Percentiles rank a stretch among this genome's conserved stretches.
These are phyloP conservation scores for Sambucus nigra DNA, from an alignment of 129 eudicot species.

Conservation along the genomic window DNA sequence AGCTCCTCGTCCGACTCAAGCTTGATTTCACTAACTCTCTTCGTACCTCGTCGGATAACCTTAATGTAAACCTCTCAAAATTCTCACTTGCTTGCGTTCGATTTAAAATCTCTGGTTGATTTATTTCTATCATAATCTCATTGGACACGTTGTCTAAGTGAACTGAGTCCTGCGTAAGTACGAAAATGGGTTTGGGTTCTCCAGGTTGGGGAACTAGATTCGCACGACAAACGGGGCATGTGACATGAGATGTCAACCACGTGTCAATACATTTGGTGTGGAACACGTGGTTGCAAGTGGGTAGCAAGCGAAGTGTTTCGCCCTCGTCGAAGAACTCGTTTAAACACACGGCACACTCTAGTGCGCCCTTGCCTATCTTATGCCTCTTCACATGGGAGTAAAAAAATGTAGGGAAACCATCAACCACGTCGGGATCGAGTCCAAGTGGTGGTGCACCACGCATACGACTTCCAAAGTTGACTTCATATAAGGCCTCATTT, in stretches of 20 bases:
- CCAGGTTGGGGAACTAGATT: slow-evolving; percentile 27
- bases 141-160: neutral
- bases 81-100: slow-evolving; percentile 30
- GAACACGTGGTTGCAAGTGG: slow-evolving; percentile 47
- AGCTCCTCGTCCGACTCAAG: slow-evolving; percentile 16
- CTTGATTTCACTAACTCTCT: slow-evolving; percentile 29
- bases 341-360: slow-evolving; percentile 56
- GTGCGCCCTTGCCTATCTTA: slow-evolving; percentile 28
- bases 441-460: slow-evolving; percentile 24
- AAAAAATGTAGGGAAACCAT: slow-evolving; percentile 41
- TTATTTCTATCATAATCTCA: slow-evolving; percentile 5
- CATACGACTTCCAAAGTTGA: neutral
- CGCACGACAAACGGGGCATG: slow-evolving; percentile 62
- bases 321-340: slow-evolving; percentile 43
- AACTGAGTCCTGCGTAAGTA: neutral
- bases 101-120: slow-evolving; percentile 1
- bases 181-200: neutral
- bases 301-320: slow-evolving; percentile 35
- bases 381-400: slow-evolving; percentile 44
- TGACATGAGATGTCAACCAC: slow-evolving; percentile 46
- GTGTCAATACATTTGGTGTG: slow-evolving; percentile 48
- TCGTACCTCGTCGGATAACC: slow-evolving; percentile 45
- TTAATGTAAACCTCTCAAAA: slow-evolving; percentile 44
- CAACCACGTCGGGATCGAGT: slow-evolving; percentile 31
- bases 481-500: neutral